A percentile compares a stretch with the other conserved stretches of the same genome.
Evolutionary conservation across 768 basidiomycete genomes (phyloP).

Genomic region (Leccinum pellstonianum): DNA sequence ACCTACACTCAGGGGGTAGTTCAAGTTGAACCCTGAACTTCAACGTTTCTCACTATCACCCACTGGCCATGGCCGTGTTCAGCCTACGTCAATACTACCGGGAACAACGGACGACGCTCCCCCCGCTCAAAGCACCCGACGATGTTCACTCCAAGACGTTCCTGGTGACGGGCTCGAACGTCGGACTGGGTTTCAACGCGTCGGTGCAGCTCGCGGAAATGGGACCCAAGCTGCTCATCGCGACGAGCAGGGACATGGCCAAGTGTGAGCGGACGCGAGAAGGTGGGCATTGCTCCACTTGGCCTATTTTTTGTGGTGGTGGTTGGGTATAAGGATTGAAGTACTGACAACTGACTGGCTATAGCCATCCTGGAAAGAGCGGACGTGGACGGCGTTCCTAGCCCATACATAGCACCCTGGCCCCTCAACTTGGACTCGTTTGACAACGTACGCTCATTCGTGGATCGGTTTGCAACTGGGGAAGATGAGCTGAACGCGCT

Average conservation of each 20-base stretch:
- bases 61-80: neutral
- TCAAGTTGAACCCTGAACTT: too few relatives aligned
- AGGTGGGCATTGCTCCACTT: conserved; percentile 3
- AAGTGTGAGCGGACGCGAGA: conserved; percentile 22
- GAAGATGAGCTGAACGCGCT: conserved; percentile 26
- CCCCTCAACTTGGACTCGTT: conserved; percentile 34
- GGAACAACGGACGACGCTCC: conserved; percentile 23
- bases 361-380: conserved; percentile 15
- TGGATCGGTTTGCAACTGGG: conserved; percentile 26
- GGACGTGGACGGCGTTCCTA: neutral
- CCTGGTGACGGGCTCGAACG: conserved; percentile 48
- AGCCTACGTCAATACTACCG: conserved; percentile 10
- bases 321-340: neutral
- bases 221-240: conserved; percentile 30
- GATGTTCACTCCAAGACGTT: conserved; percentile 47
- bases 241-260: conserved; percentile 32
- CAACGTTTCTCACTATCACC: too few relatives aligned
- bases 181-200: conserved; percentile 33
- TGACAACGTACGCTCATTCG: conserved; percentile 31
- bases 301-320: too few relatives aligned
- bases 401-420: conserved; percentile 26
- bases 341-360: neutral
- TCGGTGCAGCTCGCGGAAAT: conserved; percentile 32
- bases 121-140: conserved; percentile 1
- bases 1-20: too few relatives aligned